Conservation (phyloP, 352 stramenopile genomes). For the Phytophthora kernoviae region DNA sequence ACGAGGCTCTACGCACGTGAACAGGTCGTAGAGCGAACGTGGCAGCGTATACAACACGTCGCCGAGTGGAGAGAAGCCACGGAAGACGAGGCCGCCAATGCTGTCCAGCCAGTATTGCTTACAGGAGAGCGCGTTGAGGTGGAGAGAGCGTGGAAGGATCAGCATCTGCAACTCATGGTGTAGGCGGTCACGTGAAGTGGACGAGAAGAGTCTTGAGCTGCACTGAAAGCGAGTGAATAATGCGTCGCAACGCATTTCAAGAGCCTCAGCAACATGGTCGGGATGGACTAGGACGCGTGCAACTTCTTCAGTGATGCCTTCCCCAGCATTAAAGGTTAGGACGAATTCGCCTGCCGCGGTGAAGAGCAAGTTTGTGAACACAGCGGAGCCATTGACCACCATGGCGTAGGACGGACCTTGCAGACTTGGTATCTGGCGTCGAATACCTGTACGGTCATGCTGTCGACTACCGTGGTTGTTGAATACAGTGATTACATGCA, state of each 20-base stretch:
- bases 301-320: constrained; percentile 37
- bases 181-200: background rate
- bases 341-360: constrained; percentile 44
- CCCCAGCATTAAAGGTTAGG: constrained; percentile 34
- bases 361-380: constrained; percentile 51
- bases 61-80: constrained; percentile 8
- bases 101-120: constrained; percentile 44
- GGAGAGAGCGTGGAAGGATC: constrained; percentile 18
- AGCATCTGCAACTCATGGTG: constrained; percentile 25
- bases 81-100: constrained; percentile 33
- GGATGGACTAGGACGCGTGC: constrained; percentile 47
- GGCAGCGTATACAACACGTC: constrained; percentile 46
- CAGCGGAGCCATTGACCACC: constrained; percentile 44
- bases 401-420: constrained; percentile 16
- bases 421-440: constrained; percentile 13
- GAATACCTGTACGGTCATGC: background rate
- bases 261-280: constrained; percentile 27
- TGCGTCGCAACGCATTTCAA: constrained; percentile 28
- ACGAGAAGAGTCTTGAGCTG: background rate
- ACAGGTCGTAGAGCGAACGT: constrained; percentile 48
- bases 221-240: constrained; percentile 48
- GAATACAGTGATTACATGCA: constrained; percentile 28
- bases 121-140: constrained; percentile 39
- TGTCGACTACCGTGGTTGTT: background rate
- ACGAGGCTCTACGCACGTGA: constrained; percentile 48